Base-by-base conservation (phyloP, 805 yeast genomes). In the Lipomyces japonicus region DNA sequence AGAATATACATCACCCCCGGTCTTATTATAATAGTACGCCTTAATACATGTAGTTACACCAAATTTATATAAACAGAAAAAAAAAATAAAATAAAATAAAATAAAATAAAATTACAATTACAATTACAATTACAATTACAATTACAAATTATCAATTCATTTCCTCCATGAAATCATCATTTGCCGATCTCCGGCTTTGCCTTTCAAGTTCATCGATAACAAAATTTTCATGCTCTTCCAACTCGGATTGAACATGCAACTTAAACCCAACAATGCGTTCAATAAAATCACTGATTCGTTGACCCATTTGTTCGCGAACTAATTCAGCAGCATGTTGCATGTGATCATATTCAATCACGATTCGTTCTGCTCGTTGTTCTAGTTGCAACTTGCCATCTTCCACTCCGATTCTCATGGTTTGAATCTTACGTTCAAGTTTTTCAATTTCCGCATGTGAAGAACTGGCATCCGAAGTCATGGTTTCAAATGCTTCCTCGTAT, bases 391-490 rank as follows among this genome's bases (percentile, higher is more conserved):
- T 65, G 40, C 76, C 79, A 51, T 77, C 79, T 50, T 76, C 74
- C 12, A 77, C 71, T 35, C 71, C 69, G 19, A 72, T 70, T 50
- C 76, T 74, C 63, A 77, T 70, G 10, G 70, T 71, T 43, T 75
- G 75, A 42, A 83, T 65, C 50, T 81, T 84, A 32, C 78, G 72
- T 55, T 81, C 85, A 46, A 80, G 65, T 61, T 76, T 75, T 63
- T 83, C 90, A 44, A 81, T 75, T 62, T 84, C 84, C n/a, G 81
- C 76, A 46, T 78, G 75, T 50, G 79, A 76, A 35, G 77, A 68
- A 32, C 75, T 71, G 24, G 75, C 68, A 55, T 80, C 80, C 57
- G 77, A 70, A 39, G 73, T 68, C 79, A 77, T 74, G 39, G 75
- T 70, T 56, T 77, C 81, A 59, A 75, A 75, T 9, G 78, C 67